Evolutionary conservation across 768 basidiomycete species (phyloP).

Genomic region (Punctularia strigosozonata): DNA sequence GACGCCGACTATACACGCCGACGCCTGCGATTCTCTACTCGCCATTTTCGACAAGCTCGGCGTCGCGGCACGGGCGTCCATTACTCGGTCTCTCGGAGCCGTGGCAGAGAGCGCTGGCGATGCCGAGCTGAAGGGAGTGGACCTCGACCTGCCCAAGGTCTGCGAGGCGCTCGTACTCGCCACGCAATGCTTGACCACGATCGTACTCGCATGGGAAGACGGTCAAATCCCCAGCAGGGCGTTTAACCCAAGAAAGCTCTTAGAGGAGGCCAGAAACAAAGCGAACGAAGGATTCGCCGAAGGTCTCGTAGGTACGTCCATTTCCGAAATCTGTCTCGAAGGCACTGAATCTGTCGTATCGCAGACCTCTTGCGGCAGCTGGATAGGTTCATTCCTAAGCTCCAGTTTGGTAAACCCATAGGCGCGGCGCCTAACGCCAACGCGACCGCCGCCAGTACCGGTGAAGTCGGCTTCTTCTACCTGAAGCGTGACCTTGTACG

Average conservation of each 20-base stretch:
- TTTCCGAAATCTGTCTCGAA: background rate
- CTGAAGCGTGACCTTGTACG: conserved; percentile 87
- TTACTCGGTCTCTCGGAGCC: conserved; percentile 12
- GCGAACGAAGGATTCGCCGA: conserved; percentile 33
- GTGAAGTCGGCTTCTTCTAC: conserved; percentile 53
- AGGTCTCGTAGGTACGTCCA: conserved; percentile 41
- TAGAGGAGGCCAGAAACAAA: background rate
- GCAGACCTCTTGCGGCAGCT: conserved; percentile 65
- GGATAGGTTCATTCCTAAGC: conserved; percentile 74
- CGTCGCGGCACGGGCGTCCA: background rate
- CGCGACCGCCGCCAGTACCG: background rate
- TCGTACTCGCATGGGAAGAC: conserved; percentile 41
- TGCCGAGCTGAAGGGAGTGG: conserved; percentile 30
- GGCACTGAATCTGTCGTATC: background rate
- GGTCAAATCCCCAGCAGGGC: conserved; percentile 2
- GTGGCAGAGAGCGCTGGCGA: conserved; percentile 1
- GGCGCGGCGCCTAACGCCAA: background rate
- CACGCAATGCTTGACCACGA: conserved; percentile 61
- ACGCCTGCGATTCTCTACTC: background rate
- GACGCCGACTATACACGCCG: no score
- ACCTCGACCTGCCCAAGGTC: conserved; percentile 64
- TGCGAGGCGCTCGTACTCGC: conserved; percentile 74
- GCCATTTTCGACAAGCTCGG: background rate
- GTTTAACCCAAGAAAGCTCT: conserved; percentile 1
- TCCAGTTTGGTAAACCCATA: conserved; percentile 66